Evolutionary conservation across 2,329 filamentous ascomycete genomes (phyloP), one percentile per base, ranked within the genome.

Genomic region (Aspergillus japonicus): DNA sequence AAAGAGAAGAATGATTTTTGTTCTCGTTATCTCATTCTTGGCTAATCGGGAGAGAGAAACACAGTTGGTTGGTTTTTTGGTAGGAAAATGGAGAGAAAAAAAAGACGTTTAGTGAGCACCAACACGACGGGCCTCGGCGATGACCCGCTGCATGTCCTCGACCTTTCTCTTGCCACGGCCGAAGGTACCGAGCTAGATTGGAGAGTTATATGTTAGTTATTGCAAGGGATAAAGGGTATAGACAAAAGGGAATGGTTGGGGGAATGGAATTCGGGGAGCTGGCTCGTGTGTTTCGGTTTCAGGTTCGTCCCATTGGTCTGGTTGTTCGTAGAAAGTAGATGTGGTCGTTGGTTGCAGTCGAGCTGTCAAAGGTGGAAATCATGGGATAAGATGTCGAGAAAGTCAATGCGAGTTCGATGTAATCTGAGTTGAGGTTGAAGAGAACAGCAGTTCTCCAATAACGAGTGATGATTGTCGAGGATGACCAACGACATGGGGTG

Each of bases 91-190:
- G 56, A 60, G 55, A 51, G 56, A 55, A 55, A 53, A 53, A 50
- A 47, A 57, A 62, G 49, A 56, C 61, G 64, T 80, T 85, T 88
- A 89, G 82, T 89, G 87, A 81, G 82, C 87, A 66, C 66, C 65
- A 66, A 87, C 83, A 78, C 89, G 85, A 83, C 94, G 93, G 79
- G 93, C 89, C 86, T 98, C 95, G 76, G 94, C 92, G 79, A 99
- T 99, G 82, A 99, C 91, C 77, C 91, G 88, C 84, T 92, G 91
- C 84, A 99, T 92, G 85, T 98, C 94, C 80, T 99, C 95, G 73
- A 99, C 95, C 94, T 99, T 99, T 81, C 87, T 89, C 94, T 99
- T 99, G 78, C 94, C 94, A 82, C 95, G 94, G 78, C 91, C 91
- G 83, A 98, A 98, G 74, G 95, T 98, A 80, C 95, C 95, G 85